Percentiles rank a stretch among this genome's conserved stretches.
Conservation (phyloP, 192 early-diverging fungal genomes). For the Entomortierella beljakovae region DNA sequence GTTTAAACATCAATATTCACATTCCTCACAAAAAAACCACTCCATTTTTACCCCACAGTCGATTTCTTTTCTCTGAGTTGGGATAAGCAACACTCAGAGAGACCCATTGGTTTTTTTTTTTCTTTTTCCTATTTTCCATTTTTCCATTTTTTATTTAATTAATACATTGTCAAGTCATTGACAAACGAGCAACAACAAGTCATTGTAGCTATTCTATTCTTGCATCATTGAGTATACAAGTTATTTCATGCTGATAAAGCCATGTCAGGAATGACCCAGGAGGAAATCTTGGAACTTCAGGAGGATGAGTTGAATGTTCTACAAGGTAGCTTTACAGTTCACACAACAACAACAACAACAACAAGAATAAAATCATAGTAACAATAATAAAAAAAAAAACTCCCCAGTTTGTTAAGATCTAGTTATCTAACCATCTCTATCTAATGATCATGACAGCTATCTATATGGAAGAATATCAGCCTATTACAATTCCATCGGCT, state of each 20-base stretch:
- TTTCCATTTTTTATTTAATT: neutral
- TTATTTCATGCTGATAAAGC: neutral
- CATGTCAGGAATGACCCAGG: conserved; percentile 56
- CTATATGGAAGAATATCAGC: conserved; percentile 69
- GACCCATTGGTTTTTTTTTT: conserved; percentile 16
- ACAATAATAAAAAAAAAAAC: no score
- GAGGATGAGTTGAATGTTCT: conserved; percentile 79
- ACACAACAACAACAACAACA: neutral
- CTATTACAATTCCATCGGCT: conserved; percentile 56
- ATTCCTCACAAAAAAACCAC: neutral
- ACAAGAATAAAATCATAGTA: neutral
- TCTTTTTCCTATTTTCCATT: conserved; percentile 3
- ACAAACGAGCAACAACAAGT: no score
- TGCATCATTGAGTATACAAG: no score
- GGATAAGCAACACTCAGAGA: conserved; percentile 22
- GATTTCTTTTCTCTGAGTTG: conserved; percentile 20
- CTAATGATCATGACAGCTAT: conserved; percentile 58
- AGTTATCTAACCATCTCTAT: no score
- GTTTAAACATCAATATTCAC: neutral
- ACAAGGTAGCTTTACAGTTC: conserved; percentile 57
- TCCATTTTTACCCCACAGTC: neutral
- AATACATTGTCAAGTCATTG: no score
- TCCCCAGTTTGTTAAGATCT: no score
- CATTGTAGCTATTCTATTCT: no score
- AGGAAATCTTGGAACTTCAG: conserved; percentile 70